phyloP scores from a whole-genome alignment of 768 basidiomycete genomes.

The Grammothele lineata region DNA sequence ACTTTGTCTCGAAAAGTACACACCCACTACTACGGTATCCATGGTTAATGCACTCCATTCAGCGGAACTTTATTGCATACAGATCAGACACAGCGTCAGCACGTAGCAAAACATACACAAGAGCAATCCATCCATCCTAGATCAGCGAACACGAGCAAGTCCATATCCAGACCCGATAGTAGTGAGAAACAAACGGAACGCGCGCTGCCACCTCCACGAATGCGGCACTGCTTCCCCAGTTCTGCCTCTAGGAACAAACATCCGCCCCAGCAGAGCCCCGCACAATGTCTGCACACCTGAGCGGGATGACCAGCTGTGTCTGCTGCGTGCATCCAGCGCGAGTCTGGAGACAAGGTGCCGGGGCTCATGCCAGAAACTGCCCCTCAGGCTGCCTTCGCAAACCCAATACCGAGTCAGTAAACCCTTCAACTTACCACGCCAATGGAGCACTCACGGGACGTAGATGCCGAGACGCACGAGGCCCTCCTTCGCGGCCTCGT shows the following conservation, averaged over 20 bases:
- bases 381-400: slow-evolving; percentile 15
- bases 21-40: slow-evolving; percentile 5
- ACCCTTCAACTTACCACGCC: background rate
- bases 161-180: too few relatives aligned
- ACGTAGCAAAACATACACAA: too few relatives aligned
- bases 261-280: slow-evolving; percentile 24
- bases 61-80: background rate
- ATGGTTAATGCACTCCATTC: slow-evolving; percentile 9
- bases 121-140: too few relatives aligned
- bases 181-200: too few relatives aligned
- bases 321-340: slow-evolving; percentile 25
- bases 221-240: background rate
- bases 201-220: too few relatives aligned
- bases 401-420: background rate
- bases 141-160: too few relatives aligned
- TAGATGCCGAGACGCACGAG: slow-evolving; percentile 47
- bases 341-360: slow-evolving; percentile 28
- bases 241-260: slow-evolving; percentile 7
- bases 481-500: slow-evolving; percentile 78
- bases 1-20: slow-evolving; percentile 4
- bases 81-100: too few relatives aligned
- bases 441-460: slow-evolving; percentile 34
- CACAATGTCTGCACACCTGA: slow-evolving; percentile 62
- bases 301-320: slow-evolving; percentile 45
- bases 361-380: slow-evolving; percentile 8